Evolutionary conservation across 306 rosid species (phyloP).

Genomic region (Begonia loranthoides): DNA sequence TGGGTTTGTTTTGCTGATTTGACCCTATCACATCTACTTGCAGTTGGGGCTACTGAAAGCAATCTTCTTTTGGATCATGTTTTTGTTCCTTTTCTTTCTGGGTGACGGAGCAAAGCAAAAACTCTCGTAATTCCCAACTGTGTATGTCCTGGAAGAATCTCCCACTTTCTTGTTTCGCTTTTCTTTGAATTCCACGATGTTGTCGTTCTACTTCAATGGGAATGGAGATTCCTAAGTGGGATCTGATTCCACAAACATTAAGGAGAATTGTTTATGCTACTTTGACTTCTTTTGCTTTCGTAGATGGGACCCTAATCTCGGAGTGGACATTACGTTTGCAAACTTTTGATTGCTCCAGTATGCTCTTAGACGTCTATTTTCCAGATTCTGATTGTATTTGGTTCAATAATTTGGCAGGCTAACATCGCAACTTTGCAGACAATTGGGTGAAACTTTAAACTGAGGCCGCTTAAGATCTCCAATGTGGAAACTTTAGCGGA

Average conservation of each 20-base stretch:
- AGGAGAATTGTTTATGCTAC: not conserved
- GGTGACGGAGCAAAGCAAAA: not conserved
- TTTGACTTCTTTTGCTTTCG: not conserved
- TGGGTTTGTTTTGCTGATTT: not conserved
- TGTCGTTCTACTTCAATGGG: too few species aligned
- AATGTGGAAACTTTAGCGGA: not conserved
- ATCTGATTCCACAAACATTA: not conserved
- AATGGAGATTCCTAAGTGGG: not conserved
- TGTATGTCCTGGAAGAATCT: too few species aligned
- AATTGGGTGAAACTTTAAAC: not conserved
- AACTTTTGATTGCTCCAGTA: not conserved
- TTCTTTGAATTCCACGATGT: too few species aligned
- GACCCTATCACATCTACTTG: too few species aligned
- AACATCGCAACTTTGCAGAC: not conserved
- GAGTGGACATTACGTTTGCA: not conserved
- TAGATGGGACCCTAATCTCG: not conserved
- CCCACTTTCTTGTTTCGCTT: too few species aligned
- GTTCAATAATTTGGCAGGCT: not conserved
- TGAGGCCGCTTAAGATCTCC: not conserved
- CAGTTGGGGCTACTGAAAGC: too few species aligned
- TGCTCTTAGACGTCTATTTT: not conserved
- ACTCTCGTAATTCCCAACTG: too few species aligned
- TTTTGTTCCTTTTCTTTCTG: not conserved
- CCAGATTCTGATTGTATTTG: not conserved
- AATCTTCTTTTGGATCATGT: not conserved